Base-by-base conservation (phyloP, 306 rosid species). In the Cicer cuneatum region DNA sequence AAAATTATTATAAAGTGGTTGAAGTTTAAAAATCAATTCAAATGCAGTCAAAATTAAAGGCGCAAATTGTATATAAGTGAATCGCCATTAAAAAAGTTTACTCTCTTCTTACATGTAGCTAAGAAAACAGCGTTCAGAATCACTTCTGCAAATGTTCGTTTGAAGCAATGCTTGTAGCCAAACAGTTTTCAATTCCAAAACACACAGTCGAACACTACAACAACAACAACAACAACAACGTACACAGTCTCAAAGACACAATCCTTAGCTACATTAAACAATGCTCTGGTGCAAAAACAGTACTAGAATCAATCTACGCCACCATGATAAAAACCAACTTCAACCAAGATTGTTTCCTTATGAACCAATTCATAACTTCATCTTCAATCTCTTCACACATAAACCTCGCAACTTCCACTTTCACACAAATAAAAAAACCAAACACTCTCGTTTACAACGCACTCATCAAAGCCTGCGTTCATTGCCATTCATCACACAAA, bases 371-470 rank as follows among this genome's bases (percentile, higher is more conserved):
- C 71, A 74, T 80, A 47, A 74, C 85, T 42, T 69, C 77, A 2
- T 77, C 82, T 13, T 74, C 78, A 0, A 18, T 7, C 49, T 56
- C 75, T 77, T 76, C 71, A 11, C 21, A 6, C 74, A 16, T 66
- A 5, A 56, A 74, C 53, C 57, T 82, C 9, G 86, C 89, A 4
- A 71, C 41, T 78, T 71, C 74, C 10, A 90, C 87, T 77, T 89
- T 90, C 81, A 16, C 79, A 60, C 84, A 64, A 14, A 83, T 86
- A 69, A 83, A 78, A 35, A 78, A 73, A 66, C 90, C 93, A 8
- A 87, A 90, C 78, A 75, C 62, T 65, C 87, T 87, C 24, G 96
- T 86, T 78, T 88, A 86, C 72, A 88, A 90, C 73, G 86, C 93
- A 62, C 74, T 86, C 86, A 86, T 93, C 46, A 85, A 81, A 87